Base-by-base conservation (phyloP, 768 basidiomycete genomes). In the Coprinellus micaceus region DNA sequence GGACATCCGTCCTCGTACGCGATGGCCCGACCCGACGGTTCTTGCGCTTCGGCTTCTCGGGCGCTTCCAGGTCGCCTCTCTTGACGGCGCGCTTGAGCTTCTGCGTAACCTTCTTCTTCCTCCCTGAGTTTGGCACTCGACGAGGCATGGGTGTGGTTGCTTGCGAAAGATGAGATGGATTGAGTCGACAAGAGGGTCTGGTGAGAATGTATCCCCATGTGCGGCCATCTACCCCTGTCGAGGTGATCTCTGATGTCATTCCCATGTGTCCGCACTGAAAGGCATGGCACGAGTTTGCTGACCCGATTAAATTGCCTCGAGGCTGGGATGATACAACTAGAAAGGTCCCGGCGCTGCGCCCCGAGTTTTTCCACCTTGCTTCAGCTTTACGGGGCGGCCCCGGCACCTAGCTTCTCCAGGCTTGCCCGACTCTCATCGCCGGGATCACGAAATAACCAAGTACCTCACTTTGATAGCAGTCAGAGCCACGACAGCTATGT, bases 61-160 rank as follows among this genome's bases (percentile, higher is more conserved):
- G 61, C 22, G 76, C 59, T 13, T 77, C 71, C 2, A 76, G 68
- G 60, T 91, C 90, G 3, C 90, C 93, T 29, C 92, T 85, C 68
- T 95, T 95, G 29, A 88, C 71, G 3, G 94, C 93, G 22, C 93
- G 86, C 63, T 90, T 91, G 48, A 85, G 79, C 67, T 91, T 84
- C 7, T 85, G 77, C 56, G 89, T 82, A 1, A 81, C 84, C 59
- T 87, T 91, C 61, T 84, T 85, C 63, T 88, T 77, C 54, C 84
- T 88, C 39, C 77, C 79, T 0, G 86, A 89, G 10, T 74, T 76
- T n/a, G 84, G 77, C 63, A 79, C 81, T 47, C 73, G 72, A 37
- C 81, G 78, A 60, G 69, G 73, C 76, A 77, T 77, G 30, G 33
- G 13, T 33, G 7, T 6, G 33, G 33, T 33, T 33, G 6, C 33